Evolutionary conservation across 257 asterid species (phyloP).

Genomic region (Verbena officinalis): DNA sequence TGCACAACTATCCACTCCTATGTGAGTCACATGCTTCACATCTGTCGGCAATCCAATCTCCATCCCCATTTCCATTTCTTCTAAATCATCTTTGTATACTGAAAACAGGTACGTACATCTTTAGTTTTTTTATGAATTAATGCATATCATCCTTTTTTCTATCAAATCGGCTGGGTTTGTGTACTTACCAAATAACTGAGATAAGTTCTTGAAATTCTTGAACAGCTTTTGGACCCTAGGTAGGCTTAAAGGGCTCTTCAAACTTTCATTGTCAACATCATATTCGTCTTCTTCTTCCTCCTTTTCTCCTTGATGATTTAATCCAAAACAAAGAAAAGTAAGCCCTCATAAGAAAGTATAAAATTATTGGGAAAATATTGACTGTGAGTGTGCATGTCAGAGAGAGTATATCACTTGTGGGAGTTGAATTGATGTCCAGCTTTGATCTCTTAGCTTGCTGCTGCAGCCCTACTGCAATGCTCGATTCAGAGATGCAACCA

Average conservation of each 20-base stretch:
- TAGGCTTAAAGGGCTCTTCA: constrained; percentile 49
- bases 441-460: constrained; percentile 59
- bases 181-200: constrained; percentile 71
- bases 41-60: constrained; percentile 80
- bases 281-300: constrained; percentile 45
- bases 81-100: constrained; percentile 70
- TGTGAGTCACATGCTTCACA: constrained; percentile 91
- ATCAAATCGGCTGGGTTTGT: too few species aligned
- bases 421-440: constrained; percentile 44
- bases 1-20: constrained; percentile 79
- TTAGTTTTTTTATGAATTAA: too few species aligned
- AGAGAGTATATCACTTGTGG: constrained; percentile 48
- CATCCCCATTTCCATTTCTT: constrained; percentile 54
- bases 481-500: constrained; percentile 81
- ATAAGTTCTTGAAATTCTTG: constrained; percentile 73
- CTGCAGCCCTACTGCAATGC: constrained; percentile 67
- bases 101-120: constrained; percentile 17
- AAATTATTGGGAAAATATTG: background rate
- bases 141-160: too few species aligned
- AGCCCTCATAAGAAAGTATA: constrained; percentile 22
- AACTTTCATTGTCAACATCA: constrained; percentile 48
- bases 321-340: constrained; percentile 34
- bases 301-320: constrained; percentile 40
- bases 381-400: background rate
- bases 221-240: constrained; percentile 67